Base-by-base conservation (phyloP, 305 asterid species). In the Rubia balearica region DNA sequence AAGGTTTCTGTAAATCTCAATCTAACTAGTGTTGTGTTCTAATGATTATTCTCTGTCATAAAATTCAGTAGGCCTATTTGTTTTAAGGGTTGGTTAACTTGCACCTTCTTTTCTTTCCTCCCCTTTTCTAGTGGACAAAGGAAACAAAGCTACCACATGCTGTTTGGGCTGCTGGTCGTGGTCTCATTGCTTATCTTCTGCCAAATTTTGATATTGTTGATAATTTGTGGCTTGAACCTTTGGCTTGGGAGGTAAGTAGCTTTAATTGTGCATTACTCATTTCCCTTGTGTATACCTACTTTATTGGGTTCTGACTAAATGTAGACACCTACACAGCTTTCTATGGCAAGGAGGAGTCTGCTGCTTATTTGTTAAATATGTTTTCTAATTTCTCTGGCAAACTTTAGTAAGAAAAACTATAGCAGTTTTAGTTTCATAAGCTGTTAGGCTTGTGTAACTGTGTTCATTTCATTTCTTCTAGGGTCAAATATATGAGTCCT, bases 161-260 rank as follows among this genome's bases (percentile, higher is more conserved):
- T 66, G 91, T 91, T 77, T 94, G 98, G 98, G 97, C 97, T 80
- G 91, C 96, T 74, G 98, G 98, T 75, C 97, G 98, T 73, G 87
- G 97, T 77, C 91, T 94, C 49, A 78, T 91, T 77, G 92, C 98
- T 76, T 83, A 80, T 80, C 89, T 94, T 51, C 81, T 94, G 74
- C 98, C 98, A 53, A 88, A 89, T 81, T 94, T 86, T 77, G 96
- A 93, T 81, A 79, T 51, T 77, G 96, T 90, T 80, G 90, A 93
- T 74, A 88, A 88, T 84, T 73, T 93, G n/a, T 93, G 98, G 98
- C 97, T 93, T 73, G 98, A 93, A 77, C 85, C 98, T 76, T 80
- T 89, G 74, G 83, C 96, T 36, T 93, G 98, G 98, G 95, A 93
- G 98, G 98, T 92, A 87, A 69, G 64, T 41, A 68, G 21, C 74